Percentiles rank a stretch among this genome's conserved stretches.
Evolutionary conservation across 768 basidiomycete species (phyloP).

Genomic region (Tulasnella sp.): DNA sequence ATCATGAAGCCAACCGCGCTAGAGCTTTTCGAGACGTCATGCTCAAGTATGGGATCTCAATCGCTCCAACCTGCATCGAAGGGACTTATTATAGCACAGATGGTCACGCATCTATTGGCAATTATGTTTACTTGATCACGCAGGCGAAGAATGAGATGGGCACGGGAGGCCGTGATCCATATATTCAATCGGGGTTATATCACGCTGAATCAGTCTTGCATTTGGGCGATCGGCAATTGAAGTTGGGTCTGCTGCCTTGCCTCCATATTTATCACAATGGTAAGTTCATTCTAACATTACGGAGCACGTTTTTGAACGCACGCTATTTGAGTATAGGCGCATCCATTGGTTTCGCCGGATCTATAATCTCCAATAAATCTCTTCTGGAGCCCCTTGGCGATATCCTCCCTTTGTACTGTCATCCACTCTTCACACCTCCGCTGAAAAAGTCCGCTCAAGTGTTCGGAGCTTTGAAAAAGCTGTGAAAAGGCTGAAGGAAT

Average conservation of each 20-base stretch:
- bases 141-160: conserved; percentile 22
- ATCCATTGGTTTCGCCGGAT: conserved; percentile 23
- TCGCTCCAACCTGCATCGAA: conserved; percentile 1
- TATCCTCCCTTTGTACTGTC: conserved; percentile 21
- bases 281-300: neutral
- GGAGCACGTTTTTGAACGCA: neutral
- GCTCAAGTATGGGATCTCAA: conserved; percentile 11
- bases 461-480: conserved; percentile 24
- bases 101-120: conserved; percentile 15
- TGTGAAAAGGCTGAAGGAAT: conserved; percentile 18
- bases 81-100: conserved; percentile 15
- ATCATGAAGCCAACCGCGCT: conserved; percentile 17
- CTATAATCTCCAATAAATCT: conserved; percentile 21
- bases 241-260: neutral
- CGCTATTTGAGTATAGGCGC: conserved; percentile 25
- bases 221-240: neutral
- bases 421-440: conserved; percentile 19
- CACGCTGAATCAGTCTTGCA: conserved; percentile 13
- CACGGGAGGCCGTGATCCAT: conserved; percentile 20
- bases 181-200: conserved; percentile 21
- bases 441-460: conserved; percentile 18
- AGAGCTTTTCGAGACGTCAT: conserved; percentile 14
- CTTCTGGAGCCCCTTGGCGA: conserved; percentile 22
- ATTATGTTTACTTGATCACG: conserved; percentile 18
- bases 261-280: neutral